A percentile compares a stretch with the other conserved stretches of the same genome.
Conservation (phyloP, 257 asterid genomes). For the Solanum commersonii region DNA sequence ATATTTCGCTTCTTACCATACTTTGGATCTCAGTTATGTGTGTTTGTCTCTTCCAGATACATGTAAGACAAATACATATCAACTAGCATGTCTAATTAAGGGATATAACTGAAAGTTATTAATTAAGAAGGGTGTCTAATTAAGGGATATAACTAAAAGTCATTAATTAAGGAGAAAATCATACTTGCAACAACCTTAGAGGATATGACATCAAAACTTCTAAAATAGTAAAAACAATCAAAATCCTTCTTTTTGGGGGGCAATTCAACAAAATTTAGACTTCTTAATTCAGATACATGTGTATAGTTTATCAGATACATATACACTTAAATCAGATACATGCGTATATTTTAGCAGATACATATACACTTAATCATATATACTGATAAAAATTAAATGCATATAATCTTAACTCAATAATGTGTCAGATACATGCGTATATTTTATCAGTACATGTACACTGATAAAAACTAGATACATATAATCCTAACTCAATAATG, state of each 20-base stretch:
- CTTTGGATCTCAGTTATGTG: neutral
- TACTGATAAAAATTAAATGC: no score
- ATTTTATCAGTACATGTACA: no score
- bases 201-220: neutral
- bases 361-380: no score
- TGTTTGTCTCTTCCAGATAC: neutral
- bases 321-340: no score
- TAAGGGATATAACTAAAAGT: neutral
- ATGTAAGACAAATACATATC: neutral
- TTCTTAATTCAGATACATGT: neutral
- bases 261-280: neutral
- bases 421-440: neutral
- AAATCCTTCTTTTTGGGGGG: neutral
- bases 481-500: neutral
- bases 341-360: neutral
- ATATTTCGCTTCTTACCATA: neutral
- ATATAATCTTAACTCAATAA: no score
- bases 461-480: no score
- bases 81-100: neutral
- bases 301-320: no score
- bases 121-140: neutral
- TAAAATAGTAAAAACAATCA: no score
- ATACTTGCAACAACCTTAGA: neutral
- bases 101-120: neutral
- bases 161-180: neutral